Conservation (phyloP, 2,329 filamentous ascomycete species). For the Arachnopeziza araneosa region DNA sequence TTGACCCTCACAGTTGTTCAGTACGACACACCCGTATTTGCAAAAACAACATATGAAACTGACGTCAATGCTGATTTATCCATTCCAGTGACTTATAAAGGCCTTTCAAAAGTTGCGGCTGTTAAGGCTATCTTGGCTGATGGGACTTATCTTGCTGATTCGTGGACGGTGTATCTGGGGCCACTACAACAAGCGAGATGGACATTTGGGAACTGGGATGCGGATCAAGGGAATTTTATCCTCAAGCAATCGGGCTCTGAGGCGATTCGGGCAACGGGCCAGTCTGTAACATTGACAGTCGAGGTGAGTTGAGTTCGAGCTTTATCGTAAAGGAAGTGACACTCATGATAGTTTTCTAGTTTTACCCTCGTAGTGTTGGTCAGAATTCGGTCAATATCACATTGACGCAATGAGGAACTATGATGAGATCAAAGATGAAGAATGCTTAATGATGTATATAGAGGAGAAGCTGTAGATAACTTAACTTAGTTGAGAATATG, state of each 20-base stretch:
- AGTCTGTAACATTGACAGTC: constrained; percentile 44
- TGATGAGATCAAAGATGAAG: not conserved
- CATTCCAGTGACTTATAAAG: constrained; percentile 48
- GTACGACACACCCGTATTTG: constrained; percentile 41
- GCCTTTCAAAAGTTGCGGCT: constrained; percentile 43
- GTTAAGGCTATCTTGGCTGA: constrained; percentile 45
- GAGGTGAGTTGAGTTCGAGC: constrained; percentile 24
- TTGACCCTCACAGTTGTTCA: constrained; percentile 45
- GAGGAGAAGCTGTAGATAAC: too few species aligned
- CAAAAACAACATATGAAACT: constrained; percentile 10
- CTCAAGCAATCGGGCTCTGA: constrained; percentile 40
- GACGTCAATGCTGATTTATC: constrained; percentile 27
- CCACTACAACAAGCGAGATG: constrained; percentile 44
- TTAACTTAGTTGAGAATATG: too few species aligned
- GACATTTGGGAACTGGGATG: constrained; percentile 47
- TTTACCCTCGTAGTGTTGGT: constrained; percentile 44
- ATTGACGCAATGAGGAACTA: constrained; percentile 23
- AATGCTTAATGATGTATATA: not conserved
- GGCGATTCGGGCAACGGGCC: constrained; percentile 40
- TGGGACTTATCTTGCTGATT: constrained; percentile 47
- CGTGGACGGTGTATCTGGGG: constrained; percentile 50
- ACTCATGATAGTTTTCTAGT: constrained; percentile 30
- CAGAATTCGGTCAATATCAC: constrained; percentile 44
- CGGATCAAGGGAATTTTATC: constrained; percentile 41
- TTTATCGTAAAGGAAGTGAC: not conserved